phyloP scores from a whole-genome alignment of 2,329 filamentous ascomycete genomes.

The Huntiella moniliformis region DNA sequence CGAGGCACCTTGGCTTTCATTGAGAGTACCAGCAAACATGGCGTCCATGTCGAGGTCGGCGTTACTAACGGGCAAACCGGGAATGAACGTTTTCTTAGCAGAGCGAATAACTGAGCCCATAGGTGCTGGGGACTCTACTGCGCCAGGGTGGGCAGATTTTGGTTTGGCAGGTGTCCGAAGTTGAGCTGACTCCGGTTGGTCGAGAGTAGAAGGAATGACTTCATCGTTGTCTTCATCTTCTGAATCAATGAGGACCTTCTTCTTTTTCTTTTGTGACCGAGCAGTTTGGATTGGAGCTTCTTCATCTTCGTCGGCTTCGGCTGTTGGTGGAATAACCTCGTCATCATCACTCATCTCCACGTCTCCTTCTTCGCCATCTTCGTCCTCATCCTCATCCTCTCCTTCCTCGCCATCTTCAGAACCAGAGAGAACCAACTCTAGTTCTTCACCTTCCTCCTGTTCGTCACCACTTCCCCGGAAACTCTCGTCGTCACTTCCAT shows the following conservation, averaged over 20 bases:
- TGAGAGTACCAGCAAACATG: constrained; percentile 81
- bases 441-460: constrained; percentile 20
- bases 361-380: constrained; percentile 24
- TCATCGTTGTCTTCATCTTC: constrained; percentile 29
- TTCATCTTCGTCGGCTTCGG: constrained; percentile 22
- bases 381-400: constrained; percentile 20
- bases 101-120: constrained; percentile 48
- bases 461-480: constrained; percentile 27
- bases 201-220: constrained; percentile 15
- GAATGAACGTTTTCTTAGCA: constrained; percentile 50
- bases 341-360: constrained; percentile 20
- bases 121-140: constrained; percentile 24
- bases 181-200: constrained; percentile 15
- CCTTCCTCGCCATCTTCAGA: constrained; percentile 24
- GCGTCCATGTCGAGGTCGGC: constrained; percentile 64
- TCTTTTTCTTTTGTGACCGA: constrained; percentile 33
- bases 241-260: constrained; percentile 42
- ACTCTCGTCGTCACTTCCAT: constrained; percentile 36
- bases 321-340: constrained; percentile 11
- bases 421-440: constrained; percentile 25
- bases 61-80: constrained; percentile 42
- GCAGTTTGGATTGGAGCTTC: constrained; percentile 27
- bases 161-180: constrained; percentile 27
- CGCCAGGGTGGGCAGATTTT: constrained; percentile 22
- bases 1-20: constrained; percentile 26